Percentiles rank a stretch among this genome's conserved stretches.
Conservation (phyloP, 306 rosid species). For the Fragaria nilgerrensis region DNA sequence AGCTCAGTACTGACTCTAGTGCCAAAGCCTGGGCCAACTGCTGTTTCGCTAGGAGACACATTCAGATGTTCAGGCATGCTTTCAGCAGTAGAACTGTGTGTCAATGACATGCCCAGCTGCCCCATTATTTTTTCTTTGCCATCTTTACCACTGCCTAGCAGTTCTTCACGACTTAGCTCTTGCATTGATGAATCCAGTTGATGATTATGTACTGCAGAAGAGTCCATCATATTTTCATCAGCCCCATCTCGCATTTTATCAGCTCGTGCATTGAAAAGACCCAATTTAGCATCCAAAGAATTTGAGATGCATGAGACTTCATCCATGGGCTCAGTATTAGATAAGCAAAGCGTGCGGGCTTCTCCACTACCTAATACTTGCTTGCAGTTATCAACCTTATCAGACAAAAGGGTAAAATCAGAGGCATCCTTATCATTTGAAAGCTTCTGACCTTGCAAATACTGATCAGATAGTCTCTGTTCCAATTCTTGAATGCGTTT, state of each 20-base stretch:
- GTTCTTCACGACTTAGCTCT: conserved; percentile 76
- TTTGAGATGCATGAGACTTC: conserved; percentile 91
- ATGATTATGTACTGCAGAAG: conserved; percentile 63
- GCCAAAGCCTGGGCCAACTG: conserved; percentile 48
- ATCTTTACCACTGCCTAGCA: conserved; percentile 50
- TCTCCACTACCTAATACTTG: conserved; percentile 47
- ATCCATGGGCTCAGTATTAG: conserved; percentile 81
- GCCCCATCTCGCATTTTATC: conserved; percentile 63
- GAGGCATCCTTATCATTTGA: conserved; percentile 44
- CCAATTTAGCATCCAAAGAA: conserved; percentile 75
- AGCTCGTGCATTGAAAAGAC: conserved; percentile 49
- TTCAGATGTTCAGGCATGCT: conserved; percentile 66
- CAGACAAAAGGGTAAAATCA: conserved; percentile 48
- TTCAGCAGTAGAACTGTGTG: conserved; percentile 97
- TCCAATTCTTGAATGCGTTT: conserved; percentile 95
- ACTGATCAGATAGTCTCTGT: conserved; percentile 77
- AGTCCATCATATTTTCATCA: conserved; percentile 96
- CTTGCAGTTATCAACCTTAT: conserved; percentile 49
- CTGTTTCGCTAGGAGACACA: conserved; percentile 52
- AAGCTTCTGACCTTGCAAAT: conserved; percentile 58
- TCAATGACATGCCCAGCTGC: conserved; percentile 73
- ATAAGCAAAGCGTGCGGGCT: conserved; percentile 48
- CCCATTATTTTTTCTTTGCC: conserved; percentile 59
- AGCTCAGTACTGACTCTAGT: conserved; percentile 48
- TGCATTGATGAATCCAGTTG: conserved; percentile 85